Conservation (phyloP, 768 basidiomycete species). For the Leccinum barrowsii region DNA sequence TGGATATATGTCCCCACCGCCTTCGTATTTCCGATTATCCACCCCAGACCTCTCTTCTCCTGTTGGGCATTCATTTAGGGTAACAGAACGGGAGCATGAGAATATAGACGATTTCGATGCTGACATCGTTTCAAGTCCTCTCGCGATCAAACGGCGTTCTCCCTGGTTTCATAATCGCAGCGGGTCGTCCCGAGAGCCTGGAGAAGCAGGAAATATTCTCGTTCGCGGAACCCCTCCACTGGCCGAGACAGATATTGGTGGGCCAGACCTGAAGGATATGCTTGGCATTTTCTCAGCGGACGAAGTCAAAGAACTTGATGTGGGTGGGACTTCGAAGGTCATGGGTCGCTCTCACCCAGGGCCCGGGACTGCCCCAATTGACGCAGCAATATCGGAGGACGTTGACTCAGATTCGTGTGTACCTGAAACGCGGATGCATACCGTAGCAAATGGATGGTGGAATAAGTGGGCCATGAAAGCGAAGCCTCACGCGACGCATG, state of each 20-base stretch:
- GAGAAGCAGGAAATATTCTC: conserved; percentile 18
- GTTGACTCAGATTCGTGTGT: conserved; percentile 19
- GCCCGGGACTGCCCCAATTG: conserved; percentile 29
- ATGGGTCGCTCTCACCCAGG: conserved; percentile 32
- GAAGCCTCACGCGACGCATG: conserved; percentile 14
- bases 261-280: conserved; percentile 44
- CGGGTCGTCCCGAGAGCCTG: not conserved
- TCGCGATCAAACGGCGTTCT: conserved; percentile 20
- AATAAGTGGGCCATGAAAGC: conserved; percentile 43
- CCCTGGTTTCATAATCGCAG: conserved; percentile 5
- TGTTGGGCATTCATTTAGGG: conserved; percentile 30
- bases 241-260: conserved; percentile 17
- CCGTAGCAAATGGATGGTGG: conserved; percentile 50
- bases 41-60: conserved; percentile 71
- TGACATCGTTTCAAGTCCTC: conserved; percentile 40
- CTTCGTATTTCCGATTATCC: conserved; percentile 44
- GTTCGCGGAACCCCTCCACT: conserved; percentile 30
- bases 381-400: conserved; percentile 28
- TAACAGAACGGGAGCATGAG: conserved; percentile 7
- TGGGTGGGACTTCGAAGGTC: conserved; percentile 23
- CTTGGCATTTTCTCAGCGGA: conserved; percentile 43
- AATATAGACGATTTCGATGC: conserved; percentile 44
- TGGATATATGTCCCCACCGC: conserved; percentile 75
- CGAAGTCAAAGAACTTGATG: conserved; percentile 41
- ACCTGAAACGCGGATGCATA: conserved; percentile 33